Base-by-base conservation (phyloP, 129 eudicot species). In the Helianthus annuus region DNA sequence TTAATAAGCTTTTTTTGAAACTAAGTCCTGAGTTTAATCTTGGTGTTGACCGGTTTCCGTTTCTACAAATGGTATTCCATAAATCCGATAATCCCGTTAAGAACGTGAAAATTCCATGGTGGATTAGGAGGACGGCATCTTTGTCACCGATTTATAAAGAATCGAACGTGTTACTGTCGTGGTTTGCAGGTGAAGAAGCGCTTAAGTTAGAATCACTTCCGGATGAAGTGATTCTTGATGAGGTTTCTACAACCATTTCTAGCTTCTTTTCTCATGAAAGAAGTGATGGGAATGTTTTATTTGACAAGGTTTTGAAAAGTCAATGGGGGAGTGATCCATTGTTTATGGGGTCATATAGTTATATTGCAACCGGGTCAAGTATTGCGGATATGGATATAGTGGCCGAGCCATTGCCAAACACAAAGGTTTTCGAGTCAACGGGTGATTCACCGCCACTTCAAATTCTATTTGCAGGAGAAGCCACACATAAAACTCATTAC, bases 161-260 rank as follows among this genome's bases (percentile, higher is more conserved):
- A 8, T 84, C 98, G 6, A 79, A 81, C 6, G 88, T 85, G 42
- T 72, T 89, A 2, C 46, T 92, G 22, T 85, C 88, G n/a, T 92
- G 98, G 98, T 89, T 92, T 72, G 96, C 98, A 24, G 98, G 98
- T 34, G 78, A 87, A 68, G 96, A 93, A 61, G 98, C 98, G 36
- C 96, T 83, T 11, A 69, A 80, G 66, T 84, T 93, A 5, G 98
- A 93, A 61, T 63, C 90, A 4, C 82, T 89, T 6, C 44, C 75
- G 1, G 98, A 87, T 49, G 87, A 83, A 27, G 87, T 84, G 77
- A 83, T 93, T 66, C 80, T 85, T 39, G 69, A 73, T 72, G 89
- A 89, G 82, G 86, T 85, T 42, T 75, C 91, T 3, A 61, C 87
- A 6, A 87, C 95, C 6, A 48, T 89, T 68, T 87, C 96, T 34